These are phyloP conservation scores for Rhodotorula kratochvilovae DNA, from an alignment of 768 basidiomycete genomes.

Conservation along the genomic window DNA sequence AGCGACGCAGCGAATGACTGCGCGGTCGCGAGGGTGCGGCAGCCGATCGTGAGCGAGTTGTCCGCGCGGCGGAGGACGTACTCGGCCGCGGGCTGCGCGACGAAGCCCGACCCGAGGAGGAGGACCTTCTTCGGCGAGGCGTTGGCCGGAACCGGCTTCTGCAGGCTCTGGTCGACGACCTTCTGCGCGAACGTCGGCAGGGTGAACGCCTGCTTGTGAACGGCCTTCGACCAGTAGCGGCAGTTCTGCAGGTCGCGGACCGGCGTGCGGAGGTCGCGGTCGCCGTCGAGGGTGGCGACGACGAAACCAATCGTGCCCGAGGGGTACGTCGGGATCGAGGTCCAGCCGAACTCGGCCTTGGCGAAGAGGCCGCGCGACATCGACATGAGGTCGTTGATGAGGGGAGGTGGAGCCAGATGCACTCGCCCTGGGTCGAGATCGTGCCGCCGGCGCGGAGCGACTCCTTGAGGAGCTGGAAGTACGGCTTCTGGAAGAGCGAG, in stretches of 20 bases:
- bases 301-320: slow-evolving; percentile 97
- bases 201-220: slow-evolving; percentile 78
- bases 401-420: slow-evolving; percentile 85
- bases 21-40: slow-evolving; percentile 77
- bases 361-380: slow-evolving; percentile 73
- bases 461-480: slow-evolving; percentile 89
- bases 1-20: slow-evolving; percentile 65
- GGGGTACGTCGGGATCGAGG: slow-evolving; percentile 96
- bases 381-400: slow-evolving; percentile 70
- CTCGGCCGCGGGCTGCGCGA: slow-evolving; percentile 92
- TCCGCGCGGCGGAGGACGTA: slow-evolving; percentile 76
- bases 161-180: slow-evolving; percentile 55
- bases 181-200: slow-evolving; percentile 87
- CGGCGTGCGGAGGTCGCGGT: slow-evolving; percentile 67
- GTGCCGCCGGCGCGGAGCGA: slow-evolving; percentile 83
- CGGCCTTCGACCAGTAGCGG: slow-evolving; percentile 74
- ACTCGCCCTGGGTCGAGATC: slow-evolving; percentile 94
- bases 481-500: slow-evolving; percentile 90
- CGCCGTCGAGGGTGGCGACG: slow-evolving; percentile 69
- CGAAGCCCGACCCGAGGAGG: slow-evolving; percentile 89
- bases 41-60: slow-evolving; percentile 83
- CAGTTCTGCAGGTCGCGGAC: slow-evolving; percentile 61
- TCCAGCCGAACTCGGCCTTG: slow-evolving; percentile 81
- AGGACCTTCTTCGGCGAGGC: slow-evolving; percentile 61
- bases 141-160: slow-evolving; percentile 42